Base-by-base conservation (phyloP, 148 eudicot genomes). In the Talinum fruticosum region DNA sequence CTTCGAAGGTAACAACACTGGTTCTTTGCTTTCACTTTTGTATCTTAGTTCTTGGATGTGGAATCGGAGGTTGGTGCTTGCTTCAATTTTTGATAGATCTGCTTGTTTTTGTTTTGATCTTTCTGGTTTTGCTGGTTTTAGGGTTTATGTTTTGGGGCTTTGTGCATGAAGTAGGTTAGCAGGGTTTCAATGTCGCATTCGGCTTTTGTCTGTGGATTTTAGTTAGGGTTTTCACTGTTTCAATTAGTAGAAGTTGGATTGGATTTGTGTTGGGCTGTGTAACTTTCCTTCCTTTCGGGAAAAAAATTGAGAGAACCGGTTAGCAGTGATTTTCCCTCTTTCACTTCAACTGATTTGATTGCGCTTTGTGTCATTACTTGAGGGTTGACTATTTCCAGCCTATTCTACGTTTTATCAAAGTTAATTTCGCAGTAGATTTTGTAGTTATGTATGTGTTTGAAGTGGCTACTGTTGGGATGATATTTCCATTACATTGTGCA, bases 71-170 rank as follows among this genome's bases (percentile, higher is more conserved):
- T 69, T 41, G 13, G 57, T n/a, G 32, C 54, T 26, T n/a, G n/a
- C 2, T 62, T 64, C 57, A 53, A 19, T 66, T 74, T 70, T 1
- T 51, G 53, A 2, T 66, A 75, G 78, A 74, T 80, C 78, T 80
- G 82, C 51, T 67, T 59, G 4, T 16, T 59, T 68, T 73, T 10
- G 36, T 3, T 6, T 64, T 75, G 15, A 3, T 66, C 1, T 23
- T 68, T 18, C 14, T 23, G 18, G 38, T 68, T 70, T 41, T 10
- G 28, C 72, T 69, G 45, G 37, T 69, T 34, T 67, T 66, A 49
- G 82, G 68, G 49, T 68, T 74, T 80, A 29, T 30, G 10, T 36
- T 53, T 67, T 74, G 49, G 49, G 30, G 57, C n/a, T 33, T 24
- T 34, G 30, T 36, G 41, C 51, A 10, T 28, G n/a, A 33, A 49